These are phyloP conservation scores for Populus hybrid DNA, from an alignment of 441 rosid genomes.

Conservation along the genomic window DNA sequence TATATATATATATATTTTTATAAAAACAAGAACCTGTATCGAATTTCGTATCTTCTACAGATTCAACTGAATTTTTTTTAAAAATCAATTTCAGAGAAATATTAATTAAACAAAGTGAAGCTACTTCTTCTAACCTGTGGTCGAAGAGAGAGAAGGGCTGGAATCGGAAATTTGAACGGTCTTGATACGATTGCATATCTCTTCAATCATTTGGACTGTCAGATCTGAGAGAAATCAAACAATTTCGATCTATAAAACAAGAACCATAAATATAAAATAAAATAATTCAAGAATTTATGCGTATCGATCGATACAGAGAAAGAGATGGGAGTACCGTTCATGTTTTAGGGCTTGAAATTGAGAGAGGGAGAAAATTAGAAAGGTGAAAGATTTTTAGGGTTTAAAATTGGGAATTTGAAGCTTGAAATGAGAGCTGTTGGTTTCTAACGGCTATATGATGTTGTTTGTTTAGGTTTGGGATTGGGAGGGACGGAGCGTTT, in stretches of 20 bases:
- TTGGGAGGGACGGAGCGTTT: no score
- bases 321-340: neutral
- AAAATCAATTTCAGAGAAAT: neutral
- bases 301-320: neutral
- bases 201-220: neutral
- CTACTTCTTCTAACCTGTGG: neutral
- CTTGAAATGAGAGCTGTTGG: no score
- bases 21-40: neutral
- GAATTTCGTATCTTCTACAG: neutral
- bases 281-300: neutral
- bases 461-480: no score
- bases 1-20: no score
- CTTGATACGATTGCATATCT: neutral
- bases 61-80: neutral
- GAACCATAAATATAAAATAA: neutral
- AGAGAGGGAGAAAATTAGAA: no score
- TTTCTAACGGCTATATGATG: no score
- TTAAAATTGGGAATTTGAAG: no score
- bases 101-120: neutral
- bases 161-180: neutral
- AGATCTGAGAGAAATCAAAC: neutral
- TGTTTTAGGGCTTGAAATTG: no score
- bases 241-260: neutral
- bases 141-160: neutral
- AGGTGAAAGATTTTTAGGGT: no score